A percentile compares a stretch with the other conserved stretches of the same genome.
These are phyloP conservation scores for Hemileccinum impolitum DNA, from an alignment of 768 basidiomycete genomes.

Conservation along the genomic window DNA sequence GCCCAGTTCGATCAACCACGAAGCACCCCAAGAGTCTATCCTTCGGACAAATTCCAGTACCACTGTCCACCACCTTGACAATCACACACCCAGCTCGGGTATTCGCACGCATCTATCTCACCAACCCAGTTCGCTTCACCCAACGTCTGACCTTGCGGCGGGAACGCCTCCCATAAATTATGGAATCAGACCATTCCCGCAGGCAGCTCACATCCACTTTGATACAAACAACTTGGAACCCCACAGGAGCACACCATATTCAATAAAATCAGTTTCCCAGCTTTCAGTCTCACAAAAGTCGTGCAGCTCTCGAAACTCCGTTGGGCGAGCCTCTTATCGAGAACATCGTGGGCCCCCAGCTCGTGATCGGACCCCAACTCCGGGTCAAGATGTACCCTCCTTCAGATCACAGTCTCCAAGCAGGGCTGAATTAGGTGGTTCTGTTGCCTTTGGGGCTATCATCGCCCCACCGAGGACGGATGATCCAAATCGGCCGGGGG, in stretches of 20 bases:
- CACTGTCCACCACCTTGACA: background rate
- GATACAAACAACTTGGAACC: background rate
- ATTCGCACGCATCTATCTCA: too few relatives aligned
- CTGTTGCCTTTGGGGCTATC: background rate
- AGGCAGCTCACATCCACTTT: background rate
- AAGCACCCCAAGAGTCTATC: background rate
- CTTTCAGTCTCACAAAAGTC: constrained; percentile 14
- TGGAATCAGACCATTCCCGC: background rate
- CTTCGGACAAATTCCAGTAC: background rate
- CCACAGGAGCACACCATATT: constrained; percentile 1
- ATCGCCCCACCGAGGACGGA: constrained; percentile 6
- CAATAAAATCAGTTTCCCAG: constrained; percentile 11
- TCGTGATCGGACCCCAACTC: constrained; percentile 9
- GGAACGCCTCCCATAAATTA: background rate
- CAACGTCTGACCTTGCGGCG: too few relatives aligned
- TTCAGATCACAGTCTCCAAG: background rate
- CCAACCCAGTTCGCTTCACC: too few relatives aligned
- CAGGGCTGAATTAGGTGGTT: background rate
- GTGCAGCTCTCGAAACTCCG: constrained; percentile 10
- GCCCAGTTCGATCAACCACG: constrained; percentile 4
- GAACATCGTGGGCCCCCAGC: constrained; percentile 16
- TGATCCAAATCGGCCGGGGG: constrained; percentile 10
- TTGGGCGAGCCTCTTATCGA: constrained; percentile 23
- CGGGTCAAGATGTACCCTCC: background rate
- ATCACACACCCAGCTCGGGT: background rate